Conservation (phyloP, 345 rosid genomes). For the Salix koriyanagi region DNA sequence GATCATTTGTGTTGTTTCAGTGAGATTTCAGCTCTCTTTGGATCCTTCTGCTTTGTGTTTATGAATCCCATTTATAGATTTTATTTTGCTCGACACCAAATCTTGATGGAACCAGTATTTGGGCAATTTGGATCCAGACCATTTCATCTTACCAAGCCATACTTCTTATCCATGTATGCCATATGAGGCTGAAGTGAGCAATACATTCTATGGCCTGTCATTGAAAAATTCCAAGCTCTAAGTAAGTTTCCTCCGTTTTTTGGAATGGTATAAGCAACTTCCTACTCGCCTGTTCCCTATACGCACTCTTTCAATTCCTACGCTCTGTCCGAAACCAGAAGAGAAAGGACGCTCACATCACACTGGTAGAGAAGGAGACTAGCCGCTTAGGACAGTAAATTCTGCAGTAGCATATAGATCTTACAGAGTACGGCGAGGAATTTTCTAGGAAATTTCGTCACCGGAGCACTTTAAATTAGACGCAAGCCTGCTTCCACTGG, state of each 20-base stretch:
- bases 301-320: not conserved
- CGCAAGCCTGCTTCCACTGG: too few species aligned
- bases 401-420: not conserved
- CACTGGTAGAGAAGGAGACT: not conserved
- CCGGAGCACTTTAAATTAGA: too few species aligned
- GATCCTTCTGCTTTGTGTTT: not conserved
- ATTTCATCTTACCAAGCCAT: not conserved
- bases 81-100: not conserved
- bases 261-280: slow-evolving; percentile 16
- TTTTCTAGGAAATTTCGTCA: slow-evolving; percentile 6
- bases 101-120: not conserved
- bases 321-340: not conserved
- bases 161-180: not conserved
- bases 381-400: not conserved
- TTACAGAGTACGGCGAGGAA: slow-evolving; percentile 3
- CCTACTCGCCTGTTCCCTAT: not conserved
- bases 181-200: not conserved
- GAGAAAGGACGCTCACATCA: not conserved
- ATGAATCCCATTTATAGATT: not conserved
- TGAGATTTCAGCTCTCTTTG: too few species aligned
- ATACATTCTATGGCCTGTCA: not conserved
- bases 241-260: not conserved
- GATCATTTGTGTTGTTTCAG: too few species aligned
- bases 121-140: not conserved
- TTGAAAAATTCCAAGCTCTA: not conserved